A percentile compares a stretch with the other conserved stretches of the same genome.
These are phyloP conservation scores for Candida silvicultrix DNA, from an alignment of 805 yeast genomes.

Conservation along the genomic window DNA sequence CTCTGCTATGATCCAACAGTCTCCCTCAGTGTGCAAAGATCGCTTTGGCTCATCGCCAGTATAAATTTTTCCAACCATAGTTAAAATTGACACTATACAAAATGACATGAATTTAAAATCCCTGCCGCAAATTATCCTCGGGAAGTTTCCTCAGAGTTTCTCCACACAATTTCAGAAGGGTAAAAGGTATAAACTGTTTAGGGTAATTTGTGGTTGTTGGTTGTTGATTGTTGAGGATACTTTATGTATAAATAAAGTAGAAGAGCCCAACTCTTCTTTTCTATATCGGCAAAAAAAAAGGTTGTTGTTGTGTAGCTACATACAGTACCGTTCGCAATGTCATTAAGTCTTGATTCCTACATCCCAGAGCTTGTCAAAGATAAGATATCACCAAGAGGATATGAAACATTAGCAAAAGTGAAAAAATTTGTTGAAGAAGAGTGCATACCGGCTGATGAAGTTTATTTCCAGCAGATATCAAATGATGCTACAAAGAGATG, in stretches of 20 bases:
- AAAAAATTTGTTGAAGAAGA: conserved; percentile 50
- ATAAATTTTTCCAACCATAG: not conserved
- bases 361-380: conserved; percentile 31
- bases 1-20: too few relatives aligned
- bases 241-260: not conserved
- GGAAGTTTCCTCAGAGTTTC: not conserved
- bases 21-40: too few relatives aligned
- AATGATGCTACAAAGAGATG: conserved; percentile 38
- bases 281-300: too few relatives aligned
- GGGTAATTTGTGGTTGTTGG: not conserved
- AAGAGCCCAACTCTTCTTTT: too few relatives aligned
- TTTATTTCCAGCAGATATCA: conserved; percentile 34
- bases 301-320: too few relatives aligned
- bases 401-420: conserved; percentile 27
- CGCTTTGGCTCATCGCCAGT: not conserved
- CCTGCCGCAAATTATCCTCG: too few relatives aligned
- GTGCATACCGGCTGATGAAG: conserved; percentile 49
- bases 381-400: conserved; percentile 28
- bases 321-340: not conserved
- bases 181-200: not conserved
- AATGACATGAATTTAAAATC: not conserved
- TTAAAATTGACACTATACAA: not conserved
- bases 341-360: conserved; percentile 16
- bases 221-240: too few relatives aligned
- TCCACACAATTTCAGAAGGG: not conserved